A percentile compares a stretch with the other conserved stretches of the same genome.
Conservation (phyloP, 129 eudicot genomes). For the Solidago caesia region DNA sequence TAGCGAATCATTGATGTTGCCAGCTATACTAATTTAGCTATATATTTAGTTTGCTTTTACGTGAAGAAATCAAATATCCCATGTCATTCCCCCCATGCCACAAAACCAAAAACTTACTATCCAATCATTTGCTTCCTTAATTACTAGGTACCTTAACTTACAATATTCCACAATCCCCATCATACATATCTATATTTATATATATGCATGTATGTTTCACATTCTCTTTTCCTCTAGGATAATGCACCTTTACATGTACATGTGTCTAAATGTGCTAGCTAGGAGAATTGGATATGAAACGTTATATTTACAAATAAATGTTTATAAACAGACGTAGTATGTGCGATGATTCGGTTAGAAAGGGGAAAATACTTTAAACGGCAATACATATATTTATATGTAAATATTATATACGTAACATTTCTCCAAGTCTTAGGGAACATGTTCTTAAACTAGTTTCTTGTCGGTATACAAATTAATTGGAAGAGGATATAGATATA, state of each 20-base stretch:
- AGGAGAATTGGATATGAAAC: too few relatives aligned
- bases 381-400: too few relatives aligned
- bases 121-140: slow-evolving; percentile 33
- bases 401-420: too few relatives aligned
- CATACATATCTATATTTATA: not conserved
- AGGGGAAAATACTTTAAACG: too few relatives aligned
- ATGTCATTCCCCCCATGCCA: slow-evolving; percentile 35
- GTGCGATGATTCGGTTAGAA: too few relatives aligned
- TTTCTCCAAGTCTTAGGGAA: too few relatives aligned
- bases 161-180: slow-evolving; percentile 18
- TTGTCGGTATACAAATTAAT: too few relatives aligned
- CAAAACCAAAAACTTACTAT: slow-evolving; percentile 27
- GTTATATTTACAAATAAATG: too few relatives aligned
- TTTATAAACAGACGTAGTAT: too few relatives aligned
- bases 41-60: slow-evolving; percentile 34
- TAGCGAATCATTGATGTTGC: slow-evolving; percentile 33
- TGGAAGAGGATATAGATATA: not conserved
- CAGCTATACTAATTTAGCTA: slow-evolving; percentile 25
- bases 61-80: slow-evolving; percentile 36
- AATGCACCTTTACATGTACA: not conserved
- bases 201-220: slow-evolving; percentile 18
- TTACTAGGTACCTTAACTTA: slow-evolving; percentile 27
- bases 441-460: too few relatives aligned
- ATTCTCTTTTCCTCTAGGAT: not conserved
- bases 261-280: too few relatives aligned